Percentiles rank a stretch among this genome's conserved stretches.
These are phyloP conservation scores for Sporobolomyces pararoseus DNA, from an alignment of 768 basidiomycete species.

Conservation along the genomic window DNA sequence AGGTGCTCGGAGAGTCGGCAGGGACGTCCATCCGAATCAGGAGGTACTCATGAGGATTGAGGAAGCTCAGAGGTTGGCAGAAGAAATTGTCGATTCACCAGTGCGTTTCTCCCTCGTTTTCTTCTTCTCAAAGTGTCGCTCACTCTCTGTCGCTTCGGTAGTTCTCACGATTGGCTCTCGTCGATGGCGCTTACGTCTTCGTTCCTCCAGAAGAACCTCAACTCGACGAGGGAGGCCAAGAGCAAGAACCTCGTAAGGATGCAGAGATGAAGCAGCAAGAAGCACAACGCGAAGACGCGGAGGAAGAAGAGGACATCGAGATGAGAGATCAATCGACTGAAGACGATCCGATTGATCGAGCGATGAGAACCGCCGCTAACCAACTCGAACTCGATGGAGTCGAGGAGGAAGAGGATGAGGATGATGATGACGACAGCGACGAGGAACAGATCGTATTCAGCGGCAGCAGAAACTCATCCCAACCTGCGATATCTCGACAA, in stretches of 20 bases:
- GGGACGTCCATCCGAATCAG: slow-evolving; percentile 76
- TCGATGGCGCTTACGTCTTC: slow-evolving; percentile 36
- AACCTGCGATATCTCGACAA: background rate
- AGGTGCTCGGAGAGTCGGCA: slow-evolving; percentile 23
- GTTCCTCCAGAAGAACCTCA: background rate
- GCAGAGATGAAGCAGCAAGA: background rate
- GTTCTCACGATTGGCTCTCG: slow-evolving; percentile 19
- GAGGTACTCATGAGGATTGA: slow-evolving; percentile 91
- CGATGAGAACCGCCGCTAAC: slow-evolving; percentile 60
- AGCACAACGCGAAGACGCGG: background rate
- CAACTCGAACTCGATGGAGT: slow-evolving; percentile 54
- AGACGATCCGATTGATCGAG: slow-evolving; percentile 68
- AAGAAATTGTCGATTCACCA: slow-evolving; percentile 58
- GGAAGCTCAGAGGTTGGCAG: slow-evolving; percentile 73
- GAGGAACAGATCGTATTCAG: slow-evolving; percentile 72
- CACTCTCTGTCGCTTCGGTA: background rate
- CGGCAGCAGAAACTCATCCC: slow-evolving; percentile 9
- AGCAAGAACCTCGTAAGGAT: background rate
- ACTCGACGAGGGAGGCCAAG: slow-evolving; percentile 8
- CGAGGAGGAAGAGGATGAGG: slow-evolving; percentile 49
- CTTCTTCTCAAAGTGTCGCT: background rate
- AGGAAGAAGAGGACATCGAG: slow-evolving; percentile 58
- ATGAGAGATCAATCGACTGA: slow-evolving; percentile 58
- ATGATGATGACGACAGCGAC: slow-evolving; percentile 60
- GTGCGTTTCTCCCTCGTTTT: slow-evolving; percentile 51